These are phyloP conservation scores for Ceratocystis ficicola DNA, from an alignment of 2,329 filamentous ascomycete species.

Conservation along the genomic window DNA sequence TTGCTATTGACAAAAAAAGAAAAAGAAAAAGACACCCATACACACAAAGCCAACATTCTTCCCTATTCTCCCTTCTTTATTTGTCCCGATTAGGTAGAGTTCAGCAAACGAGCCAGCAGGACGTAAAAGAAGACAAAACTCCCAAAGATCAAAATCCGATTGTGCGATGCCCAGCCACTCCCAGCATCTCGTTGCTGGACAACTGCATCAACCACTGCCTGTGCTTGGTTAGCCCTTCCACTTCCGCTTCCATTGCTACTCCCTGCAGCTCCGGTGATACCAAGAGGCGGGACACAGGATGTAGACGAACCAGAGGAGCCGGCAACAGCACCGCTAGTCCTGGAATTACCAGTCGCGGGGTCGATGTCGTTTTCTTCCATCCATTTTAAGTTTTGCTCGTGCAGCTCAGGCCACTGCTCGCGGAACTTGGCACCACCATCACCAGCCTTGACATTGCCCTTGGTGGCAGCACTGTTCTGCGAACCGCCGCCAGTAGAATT, in stretches of 20 bases:
- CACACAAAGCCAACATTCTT: too few species aligned
- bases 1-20: background rate
- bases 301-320: constrained; percentile 29
- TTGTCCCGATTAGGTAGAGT: constrained; percentile 14
- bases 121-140: constrained; percentile 70
- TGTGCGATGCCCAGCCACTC: constrained; percentile 66
- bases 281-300: constrained; percentile 41
- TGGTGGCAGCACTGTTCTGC: constrained; percentile 43
- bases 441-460: constrained; percentile 77
- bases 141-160: constrained; percentile 64
- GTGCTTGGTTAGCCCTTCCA: constrained; percentile 34
- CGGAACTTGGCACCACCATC: constrained; percentile 88
- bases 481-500: constrained; percentile 87
- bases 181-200: constrained; percentile 68
- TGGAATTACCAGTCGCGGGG: constrained; percentile 54
- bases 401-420: constrained; percentile 77
- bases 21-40: background rate
- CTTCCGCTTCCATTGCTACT: constrained; percentile 16
- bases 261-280: constrained; percentile 50
- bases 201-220: constrained; percentile 64
- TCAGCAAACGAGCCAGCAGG: constrained; percentile 60
- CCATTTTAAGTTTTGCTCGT: constrained; percentile 84
- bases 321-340: constrained; percentile 27
- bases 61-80: too few species aligned
- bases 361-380: constrained; percentile 78